Evolutionary conservation across 192 early-diverging fungal species (phyloP), one percentile per base, ranked within the genome.

Genomic region (Dissophora globulifera): DNA sequence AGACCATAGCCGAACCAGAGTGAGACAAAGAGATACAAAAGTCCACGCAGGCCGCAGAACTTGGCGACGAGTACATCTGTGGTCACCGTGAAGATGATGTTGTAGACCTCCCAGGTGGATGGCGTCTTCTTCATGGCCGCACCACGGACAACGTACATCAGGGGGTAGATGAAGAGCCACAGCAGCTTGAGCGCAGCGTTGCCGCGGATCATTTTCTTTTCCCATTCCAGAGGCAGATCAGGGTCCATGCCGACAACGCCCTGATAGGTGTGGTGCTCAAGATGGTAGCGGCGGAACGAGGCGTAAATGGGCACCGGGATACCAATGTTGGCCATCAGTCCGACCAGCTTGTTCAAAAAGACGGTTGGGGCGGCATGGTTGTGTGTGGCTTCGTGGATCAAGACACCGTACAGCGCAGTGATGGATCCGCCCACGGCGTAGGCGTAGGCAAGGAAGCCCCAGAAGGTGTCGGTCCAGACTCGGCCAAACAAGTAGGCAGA

Each of bases 221-320:
- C 95, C 85, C 92, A 90, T 49, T 93, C 89, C 9, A 94, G 82
- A 7, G 96, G 96, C 25, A 98, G 85, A 74, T 98, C 96, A 50
- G 95, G 93, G 70, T 98, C 96, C 69, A 92, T 88, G 17, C 94
- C 95, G 23, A 90, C 88, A 15, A 97, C 95, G 17, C 96, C 96
- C 82, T 97, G 95, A 82, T 89, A 96, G n/a, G 93, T 92, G 83
- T 98, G 96, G 79, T 98, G 96, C 79, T 97, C 96, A 58, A 97
- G 84, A 81, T 98, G 96, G 69, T 93, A 92, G 5, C 91, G 84
- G 50, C 92, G 90, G 83, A 93, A 93, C 20, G 92, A 93, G 71
- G 87, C 85, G 20, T 91, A 90, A 27, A 93, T 85, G 7, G 92
- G 92, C 9, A 92, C 88, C 2, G 90, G 90, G 62, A 98, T 88